A percentile compares a stretch with the other conserved stretches of the same genome.
Conservation (phyloP, 148 eudicot genomes). For the Rhododendron kiyosumense region DNA sequence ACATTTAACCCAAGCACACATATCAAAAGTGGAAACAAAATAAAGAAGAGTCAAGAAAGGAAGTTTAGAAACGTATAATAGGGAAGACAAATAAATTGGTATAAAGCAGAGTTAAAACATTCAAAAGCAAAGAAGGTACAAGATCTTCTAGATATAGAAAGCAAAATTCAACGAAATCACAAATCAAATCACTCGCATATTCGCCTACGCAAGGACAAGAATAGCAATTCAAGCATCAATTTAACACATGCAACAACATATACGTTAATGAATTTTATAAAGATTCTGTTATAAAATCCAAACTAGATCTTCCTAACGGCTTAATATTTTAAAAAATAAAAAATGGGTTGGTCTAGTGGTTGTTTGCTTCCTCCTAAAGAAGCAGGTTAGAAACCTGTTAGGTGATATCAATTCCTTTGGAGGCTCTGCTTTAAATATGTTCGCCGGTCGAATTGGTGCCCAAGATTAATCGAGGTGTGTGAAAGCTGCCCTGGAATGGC, state of each 20-base stretch:
- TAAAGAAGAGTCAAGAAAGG: background rate
- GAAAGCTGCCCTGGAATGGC: too few species aligned
- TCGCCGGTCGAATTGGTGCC: too few species aligned
- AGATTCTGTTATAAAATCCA: background rate
- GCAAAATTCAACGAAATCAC: background rate
- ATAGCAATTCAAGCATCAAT: background rate
- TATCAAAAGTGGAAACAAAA: conserved; percentile 5
- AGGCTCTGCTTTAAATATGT: too few species aligned
- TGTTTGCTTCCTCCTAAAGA: too few species aligned
- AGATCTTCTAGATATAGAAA: background rate
- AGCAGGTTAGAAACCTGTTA: too few species aligned
- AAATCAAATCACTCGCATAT: background rate
- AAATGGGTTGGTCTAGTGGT: background rate
- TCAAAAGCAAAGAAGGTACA: background rate
- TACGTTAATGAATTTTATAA: too few species aligned
- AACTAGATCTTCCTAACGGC: background rate
- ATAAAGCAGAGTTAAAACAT: background rate
- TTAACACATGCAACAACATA: background rate
- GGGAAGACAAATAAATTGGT: background rate
- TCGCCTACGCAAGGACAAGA: background rate
- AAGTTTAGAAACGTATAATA: background rate
- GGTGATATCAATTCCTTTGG: too few species aligned
- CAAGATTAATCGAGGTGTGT: too few species aligned
- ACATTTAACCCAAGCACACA: background rate
- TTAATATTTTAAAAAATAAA: background rate